Evolutionary conservation across 2,329 filamentous ascomycete species (phyloP), one percentile per base, ranked within the genome.

Genomic region (Beauveria sp.): DNA sequence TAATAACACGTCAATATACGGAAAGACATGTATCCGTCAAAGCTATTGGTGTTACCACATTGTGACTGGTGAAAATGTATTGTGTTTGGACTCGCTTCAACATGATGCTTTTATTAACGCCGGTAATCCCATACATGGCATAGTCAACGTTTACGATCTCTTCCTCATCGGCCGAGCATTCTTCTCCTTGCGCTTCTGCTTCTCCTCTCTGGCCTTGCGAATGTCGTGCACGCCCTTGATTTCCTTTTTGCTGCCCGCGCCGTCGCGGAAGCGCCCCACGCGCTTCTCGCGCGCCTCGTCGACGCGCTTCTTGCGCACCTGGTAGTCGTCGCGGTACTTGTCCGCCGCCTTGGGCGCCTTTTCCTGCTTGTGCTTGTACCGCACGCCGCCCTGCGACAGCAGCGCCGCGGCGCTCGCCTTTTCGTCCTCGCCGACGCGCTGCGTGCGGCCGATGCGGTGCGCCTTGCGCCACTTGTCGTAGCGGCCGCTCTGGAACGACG

Each of bases 401-500:
- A 37, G 50, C 14, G 34, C 6, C 16, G 53, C 53, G 8, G 63
- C 22, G 54, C 60, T 63, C 66, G 76, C 73, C 66, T 76, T 80
- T 75, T 97, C 94, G 50, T 82, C 74, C 74, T 97, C 93, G 65
- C 96, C 94, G 40, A 92, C 89, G 48, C 88, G 84, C 10, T 92
- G 92, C 70, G 96, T 75, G 20, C 86, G 83, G 61, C 86, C 85
- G 52, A 97, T 79, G 66, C 91, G 89, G 77, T 97, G 90, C 22
- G 88, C 85, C 71, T 89, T 91, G 73, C 88, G 89, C 96, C 94
- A 99, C 66, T 83, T 85, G 71, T 97, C 92, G 77, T 96, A 99
- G 51, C 93, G 87, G 41, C 96, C 94, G 73, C 88, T 92, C 71
- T 93, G 88, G 84, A 99, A 97, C 63, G 83, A 89, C 51, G 94